These are phyloP conservation scores for Penicillium freii DNA, from an alignment of 2,329 filamentous ascomycete genomes.

Conservation along the genomic window DNA sequence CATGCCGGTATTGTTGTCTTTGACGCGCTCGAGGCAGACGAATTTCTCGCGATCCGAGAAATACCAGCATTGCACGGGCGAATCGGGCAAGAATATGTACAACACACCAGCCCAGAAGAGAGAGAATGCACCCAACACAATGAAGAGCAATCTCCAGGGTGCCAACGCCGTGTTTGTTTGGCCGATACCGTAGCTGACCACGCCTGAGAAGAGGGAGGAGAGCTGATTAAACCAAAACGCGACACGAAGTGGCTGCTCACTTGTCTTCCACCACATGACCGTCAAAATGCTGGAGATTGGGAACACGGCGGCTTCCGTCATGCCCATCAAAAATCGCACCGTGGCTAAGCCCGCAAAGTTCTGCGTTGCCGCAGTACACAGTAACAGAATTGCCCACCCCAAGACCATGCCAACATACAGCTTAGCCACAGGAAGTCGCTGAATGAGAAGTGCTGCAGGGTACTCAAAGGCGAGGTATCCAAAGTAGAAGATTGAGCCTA, in stretches of 20 bases:
- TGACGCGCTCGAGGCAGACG: constrained; percentile 24
- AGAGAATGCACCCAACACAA: constrained; percentile 23
- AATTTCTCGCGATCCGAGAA: constrained; percentile 23
- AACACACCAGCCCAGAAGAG: constrained; percentile 19
- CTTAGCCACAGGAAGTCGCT: constrained; percentile 14
- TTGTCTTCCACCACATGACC: constrained; percentile 15
- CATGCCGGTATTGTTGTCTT: constrained; percentile 26
- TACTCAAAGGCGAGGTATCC: constrained; percentile 18
- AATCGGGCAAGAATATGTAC: constrained; percentile 22
- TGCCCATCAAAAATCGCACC: constrained; percentile 16
- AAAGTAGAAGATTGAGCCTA: constrained; percentile 18
- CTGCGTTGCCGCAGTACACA: constrained; percentile 14
- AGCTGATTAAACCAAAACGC: constrained; percentile 20
- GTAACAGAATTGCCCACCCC: constrained; percentile 11
- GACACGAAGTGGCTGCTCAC: constrained; percentile 16
- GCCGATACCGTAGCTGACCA: constrained; percentile 38
- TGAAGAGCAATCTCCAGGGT: constrained; percentile 23
- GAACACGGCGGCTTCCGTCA: constrained; percentile 10
- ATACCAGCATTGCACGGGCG: constrained; percentile 21
- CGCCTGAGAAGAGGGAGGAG: constrained; percentile 33
- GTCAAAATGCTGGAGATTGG: constrained; percentile 14
- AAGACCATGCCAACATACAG: constrained; percentile 7
- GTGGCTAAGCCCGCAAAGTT: constrained; percentile 14
- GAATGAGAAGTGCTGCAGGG: constrained; percentile 18
- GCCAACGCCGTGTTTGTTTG: constrained; percentile 26